Evolutionary conservation across 139 green algal species (phyloP).

Genomic region (Klebsormidium nitens): DNA sequence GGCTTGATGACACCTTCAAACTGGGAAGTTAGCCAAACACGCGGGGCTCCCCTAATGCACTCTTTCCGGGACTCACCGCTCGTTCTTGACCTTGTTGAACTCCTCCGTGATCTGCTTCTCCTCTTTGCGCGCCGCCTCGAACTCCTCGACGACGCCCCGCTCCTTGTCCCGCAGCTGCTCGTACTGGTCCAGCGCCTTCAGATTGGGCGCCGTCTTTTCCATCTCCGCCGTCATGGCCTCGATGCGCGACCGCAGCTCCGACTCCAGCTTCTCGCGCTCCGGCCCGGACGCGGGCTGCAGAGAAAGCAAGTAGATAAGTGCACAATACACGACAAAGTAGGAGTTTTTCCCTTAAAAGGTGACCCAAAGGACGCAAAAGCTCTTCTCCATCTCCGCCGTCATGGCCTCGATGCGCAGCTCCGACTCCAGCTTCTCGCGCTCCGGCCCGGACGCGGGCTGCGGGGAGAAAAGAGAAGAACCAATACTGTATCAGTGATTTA

Average conservation of each 20-base stretch:
- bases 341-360: too few relatives aligned
- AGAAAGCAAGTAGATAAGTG: conserved; percentile 2
- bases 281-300: conserved; percentile 11
- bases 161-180: conserved; percentile 72
- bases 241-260: conserved; percentile 5
- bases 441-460: conserved; percentile 9
- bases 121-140: conserved; percentile 62
- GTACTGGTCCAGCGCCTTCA: conserved; percentile 93
- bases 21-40: too few relatives aligned
- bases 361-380: too few relatives aligned
- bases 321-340: not conserved
- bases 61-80: too few relatives aligned
- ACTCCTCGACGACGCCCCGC: conserved; percentile 56
- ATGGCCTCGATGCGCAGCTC: conserved; percentile 13
- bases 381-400: conserved; percentile 13
- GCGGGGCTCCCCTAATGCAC: too few relatives aligned
- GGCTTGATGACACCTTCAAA: too few relatives aligned
- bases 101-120: conserved; percentile 42
- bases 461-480: not conserved
- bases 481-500: too few relatives aligned
- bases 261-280: conserved; percentile 25
- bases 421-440: conserved; percentile 24
- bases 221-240: conserved; percentile 13
- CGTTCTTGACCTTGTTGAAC: conserved; percentile 63
- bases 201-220: conserved; percentile 63